Evolutionary conservation across 305 asterid species (phyloP), one percentile per base, ranked within the genome.

Genomic region (Withania somnifera): DNA sequence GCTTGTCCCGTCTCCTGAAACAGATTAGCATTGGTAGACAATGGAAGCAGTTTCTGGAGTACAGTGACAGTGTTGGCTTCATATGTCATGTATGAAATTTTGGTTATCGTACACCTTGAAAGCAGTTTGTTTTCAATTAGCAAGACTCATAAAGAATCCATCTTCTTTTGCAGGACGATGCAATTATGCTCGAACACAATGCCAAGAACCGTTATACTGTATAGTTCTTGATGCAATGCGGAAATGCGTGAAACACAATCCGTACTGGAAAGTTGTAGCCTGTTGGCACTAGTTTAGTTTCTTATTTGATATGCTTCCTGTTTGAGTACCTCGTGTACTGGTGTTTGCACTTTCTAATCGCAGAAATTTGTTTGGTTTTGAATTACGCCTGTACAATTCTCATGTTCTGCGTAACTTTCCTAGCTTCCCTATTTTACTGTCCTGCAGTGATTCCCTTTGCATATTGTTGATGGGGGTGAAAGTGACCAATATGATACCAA

Each of bases 31-130:
- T 95, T 75, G 99, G 97, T 78, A 90, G 73, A 78, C 97, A 94
- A 47, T 95, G 97, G 99, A 94, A 92, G 92, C 91, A 89, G 84
- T 85, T 92, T 77, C 91, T 95, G 78, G 99, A 92, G 86, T 89
- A 85, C 89, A 91, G 89, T 8, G 93, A 88, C 0, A 26, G 83
- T 1, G 87, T 92, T 17, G 99, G 97, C 77, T 95, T 87, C 90
- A 90, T 92, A 58, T 68, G 86, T 89, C 98, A 95, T 77, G 99
- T 94, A 86, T 80, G 97, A 19, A 53, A 84, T 75, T 15, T 50
- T 75, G 24, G 15, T 15, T 26, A 50, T 75, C 0, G 6, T 26
- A 10, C 22, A 0, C 71, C 36, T 53, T 13, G 19, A 54, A 32
- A 66, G 24, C 24, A 4, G 34, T 9, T 5, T 17, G 30, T 20